Evolutionary conservation across 2,329 filamentous ascomycete genomes (phyloP).

Genomic region (Colletotrichum camelliae): DNA sequence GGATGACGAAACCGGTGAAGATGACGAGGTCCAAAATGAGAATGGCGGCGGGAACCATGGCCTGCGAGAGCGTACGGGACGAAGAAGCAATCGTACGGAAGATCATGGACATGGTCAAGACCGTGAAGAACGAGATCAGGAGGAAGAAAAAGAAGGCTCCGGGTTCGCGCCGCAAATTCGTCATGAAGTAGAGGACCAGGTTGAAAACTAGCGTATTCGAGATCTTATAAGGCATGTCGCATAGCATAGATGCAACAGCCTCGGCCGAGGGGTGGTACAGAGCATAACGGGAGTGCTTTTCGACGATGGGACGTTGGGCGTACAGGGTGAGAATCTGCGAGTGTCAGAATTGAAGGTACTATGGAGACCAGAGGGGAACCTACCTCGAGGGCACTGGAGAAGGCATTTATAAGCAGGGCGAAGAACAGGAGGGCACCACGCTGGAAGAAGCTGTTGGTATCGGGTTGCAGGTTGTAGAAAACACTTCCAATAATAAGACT

Average conservation of each 20-base stretch:
- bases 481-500: conserved; percentile 79
- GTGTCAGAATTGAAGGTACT: conserved; percentile 10
- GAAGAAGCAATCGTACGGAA: conserved; percentile 83
- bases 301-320: conserved; percentile 87
- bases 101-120: conserved; percentile 83
- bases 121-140: conserved; percentile 75
- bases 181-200: conserved; percentile 84
- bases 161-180: conserved; percentile 75
- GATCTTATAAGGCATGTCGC: conserved; percentile 85
- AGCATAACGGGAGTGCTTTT: conserved; percentile 87
- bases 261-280: conserved; percentile 90
- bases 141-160: conserved; percentile 87
- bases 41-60: conserved; percentile 64
- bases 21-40: conserved; percentile 71
- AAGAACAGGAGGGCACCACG: conserved; percentile 87
- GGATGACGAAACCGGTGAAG: conserved; percentile 74
- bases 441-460: conserved; percentile 77
- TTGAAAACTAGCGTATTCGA: conserved; percentile 80
- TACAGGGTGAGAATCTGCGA: conserved; percentile 79
- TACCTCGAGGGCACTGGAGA: conserved; percentile 77
- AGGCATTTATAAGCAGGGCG: conserved; percentile 85
- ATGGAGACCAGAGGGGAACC: conserved; percentile 27
- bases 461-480: conserved; percentile 75
- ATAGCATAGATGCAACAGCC: conserved; percentile 85
- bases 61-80: conserved; percentile 72